Base-by-base conservation (phyloP, 495 filamentous ascomycete species). In the Penicillium salamii region DNA sequence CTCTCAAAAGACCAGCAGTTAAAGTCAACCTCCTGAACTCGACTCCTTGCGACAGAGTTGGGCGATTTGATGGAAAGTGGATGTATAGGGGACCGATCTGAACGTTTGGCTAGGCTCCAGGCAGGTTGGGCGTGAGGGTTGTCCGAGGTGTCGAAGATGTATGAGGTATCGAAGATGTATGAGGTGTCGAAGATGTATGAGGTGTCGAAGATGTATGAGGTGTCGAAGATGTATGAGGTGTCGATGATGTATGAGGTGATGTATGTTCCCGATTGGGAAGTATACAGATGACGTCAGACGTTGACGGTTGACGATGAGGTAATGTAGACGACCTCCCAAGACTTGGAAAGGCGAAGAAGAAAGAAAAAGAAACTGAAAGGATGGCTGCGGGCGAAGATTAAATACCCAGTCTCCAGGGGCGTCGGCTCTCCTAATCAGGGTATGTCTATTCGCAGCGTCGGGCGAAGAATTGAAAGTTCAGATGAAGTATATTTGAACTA, bases 321-420 rank as follows among this genome's bases (percentile, higher is more conserved):
- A 34, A 23, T 11, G 21, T 5, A 5, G 24, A 24, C 23, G 32
- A 45, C 42, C 42, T 29, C n/a, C 5, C 28, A 4, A 28, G n/a
- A n/a, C n/a, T n/a, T n/a, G 19, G 43, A 19, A 20, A 28, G 43
- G 43, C 24, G 43, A 46, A 35, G 43, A 36, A 46, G 32, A 13
- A 35, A 46, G 33, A 21, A 35, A 36, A 35, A 13, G n/a, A 12
- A 36, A 6, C 9, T 1, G 13, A 21, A 7, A 5, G 28, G n/a
- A 17, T 2, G 21, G 5, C 24, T 32, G 11, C 7, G 4, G 1
- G 43, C 15, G 20, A 21, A 9, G 31, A 1, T 6, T 26, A 17
- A 15, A 46, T 34, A 35, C 7, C 8, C 31, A n/a, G 12, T 18
- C 18, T 43, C 8, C 13, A 36, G n/a, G 8, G 3, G 42, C 42